Base-by-base conservation (phyloP, 1,284 basidiomycete species). In the Schizophyllum commune region DNA sequence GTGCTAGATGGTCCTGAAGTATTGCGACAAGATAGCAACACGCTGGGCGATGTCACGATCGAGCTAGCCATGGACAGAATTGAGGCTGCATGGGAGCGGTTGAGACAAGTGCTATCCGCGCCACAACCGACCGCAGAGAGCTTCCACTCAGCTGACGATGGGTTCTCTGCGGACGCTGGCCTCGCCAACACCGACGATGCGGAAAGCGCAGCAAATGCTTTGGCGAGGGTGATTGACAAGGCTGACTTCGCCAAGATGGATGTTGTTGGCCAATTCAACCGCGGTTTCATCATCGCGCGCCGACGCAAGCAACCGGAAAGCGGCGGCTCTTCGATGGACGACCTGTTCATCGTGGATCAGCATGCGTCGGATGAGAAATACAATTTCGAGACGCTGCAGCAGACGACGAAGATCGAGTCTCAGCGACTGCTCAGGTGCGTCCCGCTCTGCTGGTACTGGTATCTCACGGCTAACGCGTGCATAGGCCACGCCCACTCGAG, bases 321-420 rank as follows among this genome's bases (percentile, higher is more conserved):
- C 4, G 66, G 59, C n/a, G 60, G 6, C 22, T 56, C 33, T 1
- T 56, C 47, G 20, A 77, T 85, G 72, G 94, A 96, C 68, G 94
- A 97, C 68, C 76, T 99, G 56, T 98, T 98, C 74, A 96, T 99
- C 66, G 83, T 98, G 21, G 95, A 96, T 69, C 91, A 93, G 69
- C 92, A 92, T 68, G 89, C 89, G 6, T 84, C 89, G 17, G 96
- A 99, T 73, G 97, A 99, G 75, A 99, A 99, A 77, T 98, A 90
- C 77, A 99, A 98, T 71, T 99, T 98, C 71, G 96, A 99, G 78
- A 91, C 84, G 2, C 74, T 99, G 62, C 96, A 98, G 73, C 81
- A 83, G 63, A 92, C 88, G 27, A 97, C 95, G 2, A 83, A 81
- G 61, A 96, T 99, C 61, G 84, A 91, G 66, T 92, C 90, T 4